phyloP scores from a whole-genome alignment of 2,329 filamentous ascomycete species.

The Ustilaginoidea virens region DNA sequence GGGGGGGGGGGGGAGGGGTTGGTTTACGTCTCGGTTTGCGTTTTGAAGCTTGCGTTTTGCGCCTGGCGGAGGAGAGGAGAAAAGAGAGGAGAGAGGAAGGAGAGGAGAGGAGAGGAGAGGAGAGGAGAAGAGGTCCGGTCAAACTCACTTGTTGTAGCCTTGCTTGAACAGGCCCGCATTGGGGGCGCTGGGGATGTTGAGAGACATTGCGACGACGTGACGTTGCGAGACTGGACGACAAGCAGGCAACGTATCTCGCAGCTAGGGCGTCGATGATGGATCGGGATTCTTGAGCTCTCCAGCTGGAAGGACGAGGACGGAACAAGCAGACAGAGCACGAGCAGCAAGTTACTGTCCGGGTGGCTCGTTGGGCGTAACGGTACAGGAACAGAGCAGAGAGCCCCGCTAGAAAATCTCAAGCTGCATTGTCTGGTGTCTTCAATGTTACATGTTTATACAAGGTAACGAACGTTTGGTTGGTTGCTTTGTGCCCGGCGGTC shows the following conservation, averaged over 20 bases:
- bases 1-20: constrained; percentile 14
- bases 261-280: too few relatives aligned
- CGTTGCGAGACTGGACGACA: constrained; percentile 6
- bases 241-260: too few relatives aligned
- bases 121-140: constrained; percentile 6
- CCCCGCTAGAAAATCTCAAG: constrained; percentile 3
- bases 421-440: too few relatives aligned
- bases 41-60: too few relatives aligned
- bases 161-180: constrained; percentile 90
- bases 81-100: constrained; percentile 2
- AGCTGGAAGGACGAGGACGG: too few relatives aligned
- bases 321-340: too few relatives aligned
- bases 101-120: constrained; percentile 9
- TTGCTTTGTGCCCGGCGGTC: background rate
- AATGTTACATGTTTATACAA: background rate
- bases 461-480: background rate
- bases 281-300: too few relatives aligned
- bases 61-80: constrained; percentile 2
- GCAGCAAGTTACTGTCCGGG: too few relatives aligned
- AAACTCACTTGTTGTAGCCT: constrained; percentile 81
- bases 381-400: background rate
- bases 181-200: constrained; percentile 87
- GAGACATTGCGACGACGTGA: constrained; percentile 54
- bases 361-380: too few relatives aligned
- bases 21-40: too few relatives aligned